Base-by-base conservation (phyloP, 2,329 filamentous ascomycete genomes). In the Calonectria pauciramosa region DNA sequence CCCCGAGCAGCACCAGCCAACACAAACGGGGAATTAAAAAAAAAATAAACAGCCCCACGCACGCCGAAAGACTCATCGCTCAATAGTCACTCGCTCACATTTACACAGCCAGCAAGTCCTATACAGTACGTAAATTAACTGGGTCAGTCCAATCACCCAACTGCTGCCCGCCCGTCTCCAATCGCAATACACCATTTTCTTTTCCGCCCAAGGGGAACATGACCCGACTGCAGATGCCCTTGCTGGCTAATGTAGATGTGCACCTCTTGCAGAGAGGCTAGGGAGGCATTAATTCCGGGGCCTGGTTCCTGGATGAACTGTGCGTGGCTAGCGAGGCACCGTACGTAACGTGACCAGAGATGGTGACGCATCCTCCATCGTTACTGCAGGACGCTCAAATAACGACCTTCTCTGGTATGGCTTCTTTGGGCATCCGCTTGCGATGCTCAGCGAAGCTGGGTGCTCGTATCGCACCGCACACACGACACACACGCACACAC, bases 251-350 rank as follows among this genome's bases (percentile, higher is more conserved):
- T 63, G 56, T 63, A 63, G 23, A 41, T 63, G 56, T 63, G 56
- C 56, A 63, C 38, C 23, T 34, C 32, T 18, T 68, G 44, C 70
- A 72, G 65, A 44, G 56, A 56, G 60, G 38, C 54, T 30, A 51
- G 38, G 44, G 64, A 63, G 63, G 52, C 70, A 72, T 67, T 63
- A 69, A 60, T 56, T 47, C 49, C 49, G 59, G 60, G 36, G n/a
- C 36, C 56, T 41, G 70, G 52, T 59, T 26, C 66, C 28, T 68
- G 52, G 71, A 73, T 73, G 66, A 73, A 66, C 71, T 69, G 66
- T 72, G 49, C 41, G n/a, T 32, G 16, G 36, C 18, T 68, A 26
- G 56, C 56, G 56, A 63, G 56, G 56, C 36, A 63, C 56, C 34
- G 56, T 41, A 41, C 34, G 56, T 41, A 63, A 41, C 56, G 23